phyloP scores from a whole-genome alignment of 495 filamentous ascomycete species.

The Lepidopterella palustris region DNA sequence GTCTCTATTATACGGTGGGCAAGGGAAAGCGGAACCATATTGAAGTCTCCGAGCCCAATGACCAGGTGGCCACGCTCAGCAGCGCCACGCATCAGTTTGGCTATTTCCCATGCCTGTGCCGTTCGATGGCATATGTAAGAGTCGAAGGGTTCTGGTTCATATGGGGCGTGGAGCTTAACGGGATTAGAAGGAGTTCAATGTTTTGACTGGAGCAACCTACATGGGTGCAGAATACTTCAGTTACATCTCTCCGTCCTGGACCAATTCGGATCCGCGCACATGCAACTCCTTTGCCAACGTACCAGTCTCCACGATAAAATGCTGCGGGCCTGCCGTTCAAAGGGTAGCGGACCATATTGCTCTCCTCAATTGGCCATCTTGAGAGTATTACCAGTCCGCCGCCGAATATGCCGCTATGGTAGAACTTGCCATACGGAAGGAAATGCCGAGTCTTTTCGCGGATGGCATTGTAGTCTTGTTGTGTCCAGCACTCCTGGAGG shows the following conservation, averaged over 20 bases:
- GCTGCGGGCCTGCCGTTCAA: slow-evolving; percentile 89
- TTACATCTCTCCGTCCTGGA: slow-evolving; percentile 55
- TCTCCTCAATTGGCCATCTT: slow-evolving; percentile 93
- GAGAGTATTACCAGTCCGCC: slow-evolving; percentile 89
- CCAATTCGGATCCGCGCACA: slow-evolving; percentile 74
- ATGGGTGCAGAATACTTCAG: slow-evolving; percentile 93
- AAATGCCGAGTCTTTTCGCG: slow-evolving; percentile 64
- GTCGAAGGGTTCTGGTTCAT: slow-evolving; percentile 71
- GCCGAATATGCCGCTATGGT: slow-evolving; percentile 81
- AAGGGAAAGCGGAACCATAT: slow-evolving; percentile 83
- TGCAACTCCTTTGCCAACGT: slow-evolving; percentile 90
- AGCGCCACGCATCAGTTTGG: slow-evolving; percentile 81
- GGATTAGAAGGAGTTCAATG: background rate
- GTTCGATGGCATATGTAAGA: slow-evolving; percentile 85
- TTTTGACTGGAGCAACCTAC: slow-evolving; percentile 33
- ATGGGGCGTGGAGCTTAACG: slow-evolving; percentile 72
- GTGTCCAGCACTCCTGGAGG: slow-evolving; percentile 92
- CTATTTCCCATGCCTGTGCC: slow-evolving; percentile 95
- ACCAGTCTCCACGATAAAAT: slow-evolving; percentile 92
- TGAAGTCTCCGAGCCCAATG: slow-evolving; percentile 86
- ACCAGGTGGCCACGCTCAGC: slow-evolving; percentile 78
- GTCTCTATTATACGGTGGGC: slow-evolving; percentile 78
- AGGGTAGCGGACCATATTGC: slow-evolving; percentile 77
- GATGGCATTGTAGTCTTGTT: slow-evolving; percentile 81
- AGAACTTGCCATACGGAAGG: slow-evolving; percentile 93